Percentiles rank a stretch among this genome's conserved stretches.
Evolutionary conservation across 345 rosid genomes (phyloP).

Genomic region (Gossypium rotundifolium): DNA sequence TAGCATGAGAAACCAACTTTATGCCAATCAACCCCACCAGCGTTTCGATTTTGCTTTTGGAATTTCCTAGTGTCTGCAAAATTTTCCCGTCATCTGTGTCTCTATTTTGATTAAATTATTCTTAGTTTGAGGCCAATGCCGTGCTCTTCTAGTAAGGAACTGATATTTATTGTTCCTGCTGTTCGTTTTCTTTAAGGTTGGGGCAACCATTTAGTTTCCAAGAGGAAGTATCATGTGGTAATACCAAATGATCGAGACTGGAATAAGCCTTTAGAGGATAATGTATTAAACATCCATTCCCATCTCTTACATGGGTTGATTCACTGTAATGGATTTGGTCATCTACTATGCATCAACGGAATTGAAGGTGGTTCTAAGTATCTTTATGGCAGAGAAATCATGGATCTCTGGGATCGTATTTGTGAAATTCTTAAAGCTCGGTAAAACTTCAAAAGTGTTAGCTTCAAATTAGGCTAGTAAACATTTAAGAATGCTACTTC

Average conservation of each 20-base stretch:
- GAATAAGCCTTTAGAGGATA: constrained; percentile 51
- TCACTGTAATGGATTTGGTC: constrained; percentile 82
- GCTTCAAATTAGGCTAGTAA: background rate
- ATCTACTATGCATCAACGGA: constrained; percentile 73
- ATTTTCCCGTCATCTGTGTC: background rate
- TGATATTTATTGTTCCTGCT: background rate
- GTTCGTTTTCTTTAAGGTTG: constrained; percentile 42
- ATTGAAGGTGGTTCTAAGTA: constrained; percentile 65
- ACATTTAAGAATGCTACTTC: background rate
- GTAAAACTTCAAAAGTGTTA: constrained; percentile 21
- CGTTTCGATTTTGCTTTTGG: background rate
- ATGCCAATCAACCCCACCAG: background rate
- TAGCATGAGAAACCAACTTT: background rate
- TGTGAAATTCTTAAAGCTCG: constrained; percentile 51
- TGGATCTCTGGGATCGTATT: constrained; percentile 84
- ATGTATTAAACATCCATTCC: constrained; percentile 40
- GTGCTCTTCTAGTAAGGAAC: background rate
- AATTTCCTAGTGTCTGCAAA: background rate
- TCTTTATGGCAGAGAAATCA: constrained; percentile 67
- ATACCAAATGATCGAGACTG: constrained; percentile 57
- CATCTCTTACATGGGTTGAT: constrained; percentile 86
- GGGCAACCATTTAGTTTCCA: constrained; percentile 64
- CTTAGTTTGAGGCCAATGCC: background rate
- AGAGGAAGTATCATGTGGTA: constrained; percentile 63
- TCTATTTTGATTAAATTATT: background rate